Evolutionary conservation across 139 green algal species (phyloP), one percentile per base, ranked within the genome.

Genomic region (Asterochloris sp.): DNA sequence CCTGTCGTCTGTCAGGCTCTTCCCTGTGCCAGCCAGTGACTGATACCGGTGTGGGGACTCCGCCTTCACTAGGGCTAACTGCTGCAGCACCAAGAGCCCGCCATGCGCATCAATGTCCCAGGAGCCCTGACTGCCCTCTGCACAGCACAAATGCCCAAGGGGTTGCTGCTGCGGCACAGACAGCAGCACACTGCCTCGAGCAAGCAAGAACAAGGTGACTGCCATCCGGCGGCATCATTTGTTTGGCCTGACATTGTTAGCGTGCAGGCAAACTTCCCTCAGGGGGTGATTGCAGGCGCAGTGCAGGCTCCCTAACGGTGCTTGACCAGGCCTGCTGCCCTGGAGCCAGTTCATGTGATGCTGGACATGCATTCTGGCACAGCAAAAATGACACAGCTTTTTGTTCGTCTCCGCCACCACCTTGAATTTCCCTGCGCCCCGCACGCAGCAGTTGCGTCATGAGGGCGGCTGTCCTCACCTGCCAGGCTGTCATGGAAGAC

Each of bases 91-190:
- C 60, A 54, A 24, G 67, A 14, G 67, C 60, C 23, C 68, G 60
- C 61, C 76, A 69, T 16, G n/a, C 12, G 29, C 47, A 85, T 81
- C 64, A 29, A 82, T 86, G 62, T 85, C 78, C 60, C 77, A 85
- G 71, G 62, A 62, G 47, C 27, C 73, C 23, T 14, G 13, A 21
- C 83, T 76, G 54, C 61, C 63, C 11, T 84, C 83, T 86, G 78
- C 54, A 66, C 38, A 21, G 63, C 11, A 26, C 29, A 17, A n/a
- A 23, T 10, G 14, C 47, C 11, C 8, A 29, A 6, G 26, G 71
- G 16, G 26, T 62, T 28, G 78, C 78, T 73, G 78, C 62, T 54
- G 38, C 38, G 38, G 38, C 38, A 54, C 38, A 54, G 38, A 54
- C 38, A 54, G 38, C 38, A 54, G 38, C 38, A 54, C 38, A 54